Conservation (phyloP, 371 early-diverging fungal genomes). For the Chytridiales sp. region DNA sequence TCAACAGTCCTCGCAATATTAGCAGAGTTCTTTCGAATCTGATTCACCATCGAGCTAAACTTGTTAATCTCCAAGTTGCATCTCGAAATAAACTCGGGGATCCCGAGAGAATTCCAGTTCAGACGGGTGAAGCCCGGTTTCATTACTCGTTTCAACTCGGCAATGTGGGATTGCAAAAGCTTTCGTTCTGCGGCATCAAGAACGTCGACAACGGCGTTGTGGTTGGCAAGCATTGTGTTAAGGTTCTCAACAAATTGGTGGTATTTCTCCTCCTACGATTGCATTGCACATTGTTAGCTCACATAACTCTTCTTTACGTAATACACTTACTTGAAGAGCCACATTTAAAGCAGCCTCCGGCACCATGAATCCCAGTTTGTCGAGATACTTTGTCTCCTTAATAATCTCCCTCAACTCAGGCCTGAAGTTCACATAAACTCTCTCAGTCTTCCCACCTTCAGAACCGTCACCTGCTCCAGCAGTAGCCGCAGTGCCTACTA, state of each 20-base stretch:
- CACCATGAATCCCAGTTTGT: slow-evolving; percentile 52
- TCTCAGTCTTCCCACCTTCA: no score
- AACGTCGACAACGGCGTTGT: slow-evolving; percentile 44
- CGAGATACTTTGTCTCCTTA: slow-evolving; percentile 61
- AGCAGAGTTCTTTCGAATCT: slow-evolving; percentile 56
- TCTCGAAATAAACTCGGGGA: slow-evolving; percentile 55
- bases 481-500: neutral
- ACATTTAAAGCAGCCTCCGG: slow-evolving; percentile 62
- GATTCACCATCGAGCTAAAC: slow-evolving; percentile 58
- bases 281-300: no score
- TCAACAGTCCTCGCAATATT: slow-evolving; percentile 55
- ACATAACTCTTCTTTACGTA: neutral
- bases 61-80: slow-evolving; percentile 61
- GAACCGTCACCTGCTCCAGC: slow-evolving; percentile 1
- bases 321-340: slow-evolving; percentile 49
- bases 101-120: slow-evolving; percentile 63
- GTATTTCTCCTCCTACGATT: slow-evolving; percentile 56
- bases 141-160: slow-evolving; percentile 55
- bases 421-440: slow-evolving; percentile 51
- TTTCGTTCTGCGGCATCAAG: slow-evolving; percentile 53
- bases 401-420: slow-evolving; percentile 56
- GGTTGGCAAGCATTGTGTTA: slow-evolving; percentile 46
- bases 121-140: slow-evolving; percentile 59
- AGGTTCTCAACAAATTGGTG: slow-evolving; percentile 52
- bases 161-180: slow-evolving; percentile 47